Evolutionary conservation across 2,329 filamentous ascomycete genomes (phyloP).

Genomic region (Pseudonectria buxi): DNA sequence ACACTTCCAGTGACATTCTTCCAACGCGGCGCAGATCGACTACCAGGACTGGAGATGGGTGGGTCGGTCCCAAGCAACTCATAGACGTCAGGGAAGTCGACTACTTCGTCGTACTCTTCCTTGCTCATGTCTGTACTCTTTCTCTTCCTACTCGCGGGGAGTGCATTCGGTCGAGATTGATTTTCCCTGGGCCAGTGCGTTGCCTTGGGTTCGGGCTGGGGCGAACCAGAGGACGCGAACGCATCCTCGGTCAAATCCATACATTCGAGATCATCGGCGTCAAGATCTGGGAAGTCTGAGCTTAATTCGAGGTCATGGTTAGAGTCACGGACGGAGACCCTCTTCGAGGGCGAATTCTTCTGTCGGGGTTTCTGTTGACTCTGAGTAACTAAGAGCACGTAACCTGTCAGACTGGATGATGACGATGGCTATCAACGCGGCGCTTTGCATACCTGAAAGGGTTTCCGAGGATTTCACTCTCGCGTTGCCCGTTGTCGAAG

Average conservation of each 20-base stretch:
- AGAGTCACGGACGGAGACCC: slow-evolving; percentile 9
- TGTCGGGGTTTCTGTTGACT: slow-evolving; percentile 15
- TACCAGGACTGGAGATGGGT: slow-evolving; percentile 29
- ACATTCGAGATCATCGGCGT: slow-evolving; percentile 29
- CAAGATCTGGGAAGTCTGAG: slow-evolving; percentile 30
- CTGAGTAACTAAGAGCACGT: slow-evolving; percentile 1
- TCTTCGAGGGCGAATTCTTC: slow-evolving; percentile 21
- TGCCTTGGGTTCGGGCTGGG: slow-evolving; percentile 30
- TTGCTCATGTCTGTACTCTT: slow-evolving; percentile 44
- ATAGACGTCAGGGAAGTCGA: slow-evolving; percentile 49
- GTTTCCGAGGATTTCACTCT: background rate
- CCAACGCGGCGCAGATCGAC: slow-evolving; percentile 15
- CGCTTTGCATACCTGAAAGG: slow-evolving; percentile 4
- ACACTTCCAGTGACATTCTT: slow-evolving; percentile 13
- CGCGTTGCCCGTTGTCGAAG: slow-evolving; percentile 15
- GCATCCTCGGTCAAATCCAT: slow-evolving; percentile 36
- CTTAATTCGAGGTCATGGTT: slow-evolving; percentile 13
- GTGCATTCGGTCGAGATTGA: slow-evolving; percentile 31
- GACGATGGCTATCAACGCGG: too few relatives aligned
- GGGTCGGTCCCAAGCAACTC: slow-evolving; percentile 38
- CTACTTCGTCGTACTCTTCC: slow-evolving; percentile 29
- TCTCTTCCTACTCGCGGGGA: slow-evolving; percentile 41
- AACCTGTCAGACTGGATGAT: slow-evolving; percentile 3
- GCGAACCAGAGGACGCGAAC: slow-evolving; percentile 27
- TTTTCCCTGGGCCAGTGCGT: slow-evolving; percentile 39